Conservation (phyloP, 2,329 filamentous ascomycete species). For the Hypoxylon sp. region DNA sequence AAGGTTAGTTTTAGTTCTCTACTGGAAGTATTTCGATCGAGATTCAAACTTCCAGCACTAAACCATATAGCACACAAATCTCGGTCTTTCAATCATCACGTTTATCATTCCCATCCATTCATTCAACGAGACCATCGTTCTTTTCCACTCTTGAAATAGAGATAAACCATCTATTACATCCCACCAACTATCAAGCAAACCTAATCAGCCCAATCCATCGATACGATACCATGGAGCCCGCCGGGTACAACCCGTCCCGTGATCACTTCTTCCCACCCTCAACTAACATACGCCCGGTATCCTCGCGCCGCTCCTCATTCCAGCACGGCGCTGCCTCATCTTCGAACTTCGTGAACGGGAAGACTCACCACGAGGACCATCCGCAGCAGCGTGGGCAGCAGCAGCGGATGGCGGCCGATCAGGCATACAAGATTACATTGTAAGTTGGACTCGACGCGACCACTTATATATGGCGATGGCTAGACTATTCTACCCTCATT, state of each 20-base stretch:
- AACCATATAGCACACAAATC: not conserved
- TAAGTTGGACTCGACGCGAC: conserved; percentile 12
- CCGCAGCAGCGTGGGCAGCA: conserved; percentile 11
- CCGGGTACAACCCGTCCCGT: conserved; percentile 11
- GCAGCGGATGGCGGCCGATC: conserved; percentile 35
- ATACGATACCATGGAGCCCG: conserved; percentile 26
- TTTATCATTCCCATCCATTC: not conserved
- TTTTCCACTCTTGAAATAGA: not conserved
- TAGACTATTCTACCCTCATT: not conserved
- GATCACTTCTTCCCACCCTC: conserved; percentile 25
- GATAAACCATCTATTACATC: not conserved
- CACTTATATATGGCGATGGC: not conserved
- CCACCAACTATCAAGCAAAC: not conserved
- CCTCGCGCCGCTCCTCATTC: conserved; percentile 24
- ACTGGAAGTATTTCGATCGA: not conserved
- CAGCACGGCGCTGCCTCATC: conserved; percentile 6
- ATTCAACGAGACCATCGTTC: not conserved
- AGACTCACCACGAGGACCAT: conserved; percentile 4
- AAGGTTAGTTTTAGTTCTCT: not conserved
- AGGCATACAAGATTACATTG: conserved; percentile 39
- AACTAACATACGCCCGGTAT: conserved; percentile 3
- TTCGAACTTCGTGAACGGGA: conserved; percentile 12
- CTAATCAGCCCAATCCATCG: not conserved
- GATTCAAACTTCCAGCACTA: not conserved
- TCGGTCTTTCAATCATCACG: not conserved